phyloP scores from a whole-genome alignment of 768 basidiomycete genomes.

The Zangia roseola region DNA sequence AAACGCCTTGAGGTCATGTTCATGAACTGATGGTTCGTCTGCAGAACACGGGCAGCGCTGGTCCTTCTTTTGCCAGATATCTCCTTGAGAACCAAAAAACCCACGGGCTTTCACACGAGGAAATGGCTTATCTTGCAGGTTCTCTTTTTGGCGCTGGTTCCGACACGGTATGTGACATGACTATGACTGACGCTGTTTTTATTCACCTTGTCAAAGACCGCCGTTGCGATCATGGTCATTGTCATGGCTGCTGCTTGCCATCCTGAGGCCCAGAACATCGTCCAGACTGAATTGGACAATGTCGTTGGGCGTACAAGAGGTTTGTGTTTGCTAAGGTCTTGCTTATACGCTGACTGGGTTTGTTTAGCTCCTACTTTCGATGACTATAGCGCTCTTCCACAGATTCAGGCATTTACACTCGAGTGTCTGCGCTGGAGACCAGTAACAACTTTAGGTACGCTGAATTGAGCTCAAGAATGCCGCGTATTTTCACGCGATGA shows the following conservation, averaged over 20 bases:
- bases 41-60: constrained; percentile 23
- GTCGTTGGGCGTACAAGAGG: constrained; percentile 47
- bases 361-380: constrained; percentile 40
- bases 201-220: constrained; percentile 34
- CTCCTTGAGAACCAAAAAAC: constrained; percentile 55
- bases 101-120: constrained; percentile 53
- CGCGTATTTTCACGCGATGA: background rate
- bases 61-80: constrained; percentile 54
- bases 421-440: constrained; percentile 45
- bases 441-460: constrained; percentile 32
- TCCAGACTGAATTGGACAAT: constrained; percentile 55
- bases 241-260: constrained; percentile 61
- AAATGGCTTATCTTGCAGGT: constrained; percentile 62
- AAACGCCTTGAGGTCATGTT: background rate
- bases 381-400: constrained; percentile 29
- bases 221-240: constrained; percentile 53
- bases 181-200: too few relatives aligned
- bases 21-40: background rate
- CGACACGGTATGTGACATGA: constrained; percentile 51
- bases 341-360: background rate
- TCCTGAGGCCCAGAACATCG: constrained; percentile 47
- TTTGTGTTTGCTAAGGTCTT: background rate
- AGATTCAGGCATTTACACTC: constrained; percentile 40
- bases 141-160: constrained; percentile 67
- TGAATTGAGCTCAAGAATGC: background rate